These are phyloP conservation scores for Termitomyces sp. DNA, from an alignment of 768 basidiomycete genomes.

Conservation along the genomic window DNA sequence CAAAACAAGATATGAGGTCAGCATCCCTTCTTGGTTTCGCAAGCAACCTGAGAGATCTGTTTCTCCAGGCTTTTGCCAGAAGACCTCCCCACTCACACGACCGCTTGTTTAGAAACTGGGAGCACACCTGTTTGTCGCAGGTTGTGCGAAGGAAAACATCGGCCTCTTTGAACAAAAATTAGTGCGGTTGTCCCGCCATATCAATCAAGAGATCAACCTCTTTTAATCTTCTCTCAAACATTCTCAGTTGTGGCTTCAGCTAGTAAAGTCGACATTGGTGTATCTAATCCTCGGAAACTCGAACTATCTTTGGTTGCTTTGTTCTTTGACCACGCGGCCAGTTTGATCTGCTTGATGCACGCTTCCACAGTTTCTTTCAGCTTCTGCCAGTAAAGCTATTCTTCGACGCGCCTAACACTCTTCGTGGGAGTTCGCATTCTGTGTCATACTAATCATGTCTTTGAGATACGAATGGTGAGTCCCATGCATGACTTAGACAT, in stretches of 20 bases:
- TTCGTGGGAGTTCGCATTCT: neutral
- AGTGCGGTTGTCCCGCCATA: neutral
- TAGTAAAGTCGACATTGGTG: neutral
- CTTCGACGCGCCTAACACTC: too few species aligned
- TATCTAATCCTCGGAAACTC: neutral
- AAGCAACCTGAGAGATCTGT: too few species aligned
- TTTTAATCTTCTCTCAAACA: neutral
- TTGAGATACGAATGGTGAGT: neutral
- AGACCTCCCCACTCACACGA: too few species aligned
- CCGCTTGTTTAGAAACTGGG: neutral
- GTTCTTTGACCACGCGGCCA: neutral
- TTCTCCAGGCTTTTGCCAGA: neutral
- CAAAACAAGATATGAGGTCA: neutral
- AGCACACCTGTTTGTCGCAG: neutral
- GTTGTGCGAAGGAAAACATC: neutral
- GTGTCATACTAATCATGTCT: neutral
- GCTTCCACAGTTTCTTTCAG: neutral
- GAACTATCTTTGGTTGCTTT: neutral
- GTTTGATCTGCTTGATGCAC: too few species aligned
- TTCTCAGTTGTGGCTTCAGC: neutral
- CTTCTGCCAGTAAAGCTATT: neutral
- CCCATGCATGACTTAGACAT: neutral
- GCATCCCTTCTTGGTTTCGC: too few species aligned
- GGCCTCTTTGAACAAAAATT: neutral
- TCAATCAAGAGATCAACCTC: neutral